Evolutionary conservation across 441 rosid species (phyloP).

Genomic region (Isatis lusitanica): DNA sequence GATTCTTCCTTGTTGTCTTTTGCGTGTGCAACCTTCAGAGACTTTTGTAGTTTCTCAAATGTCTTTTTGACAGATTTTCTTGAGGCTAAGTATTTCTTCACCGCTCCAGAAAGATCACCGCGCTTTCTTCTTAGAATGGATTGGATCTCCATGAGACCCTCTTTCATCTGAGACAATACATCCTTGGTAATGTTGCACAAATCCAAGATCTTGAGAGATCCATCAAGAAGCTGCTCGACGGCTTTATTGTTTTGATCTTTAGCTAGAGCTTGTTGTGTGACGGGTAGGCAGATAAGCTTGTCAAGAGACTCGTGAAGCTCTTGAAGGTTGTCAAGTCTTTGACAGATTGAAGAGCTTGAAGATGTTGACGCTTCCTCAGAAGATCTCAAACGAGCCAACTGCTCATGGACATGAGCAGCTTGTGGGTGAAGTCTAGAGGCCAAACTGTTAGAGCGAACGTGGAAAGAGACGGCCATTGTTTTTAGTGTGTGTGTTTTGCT

Average conservation of each 20-base stretch:
- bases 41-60: conserved; percentile 27
- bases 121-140: conserved; percentile 31
- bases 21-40: conserved; percentile 15
- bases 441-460: conserved; percentile 39
- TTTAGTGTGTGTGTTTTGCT: not conserved
- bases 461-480: conserved; percentile 30
- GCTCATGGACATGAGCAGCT: conserved; percentile 12
- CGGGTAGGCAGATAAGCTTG: conserved; percentile 38
- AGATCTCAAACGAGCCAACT: conserved; percentile 33
- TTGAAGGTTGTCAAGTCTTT: conserved; percentile 33
- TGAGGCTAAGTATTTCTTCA: conserved; percentile 27
- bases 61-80: conserved; percentile 23
- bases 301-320: conserved; percentile 37
- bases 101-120: conserved; percentile 15
- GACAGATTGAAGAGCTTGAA: conserved; percentile 12
- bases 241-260: conserved; percentile 20
- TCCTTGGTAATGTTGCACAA: conserved; percentile 22
- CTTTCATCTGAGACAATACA: conserved; percentile 29
- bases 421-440: conserved; percentile 43
- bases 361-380: conserved; percentile 35
- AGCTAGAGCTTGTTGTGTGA: conserved; percentile 21
- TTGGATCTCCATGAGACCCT: conserved; percentile 24
- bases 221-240: conserved; percentile 40
- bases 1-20: not conserved
- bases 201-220: conserved; percentile 33